Evolutionary conservation across 176 grass and related monocot species (phyloP).

Genomic region (Avena sativa): DNA sequence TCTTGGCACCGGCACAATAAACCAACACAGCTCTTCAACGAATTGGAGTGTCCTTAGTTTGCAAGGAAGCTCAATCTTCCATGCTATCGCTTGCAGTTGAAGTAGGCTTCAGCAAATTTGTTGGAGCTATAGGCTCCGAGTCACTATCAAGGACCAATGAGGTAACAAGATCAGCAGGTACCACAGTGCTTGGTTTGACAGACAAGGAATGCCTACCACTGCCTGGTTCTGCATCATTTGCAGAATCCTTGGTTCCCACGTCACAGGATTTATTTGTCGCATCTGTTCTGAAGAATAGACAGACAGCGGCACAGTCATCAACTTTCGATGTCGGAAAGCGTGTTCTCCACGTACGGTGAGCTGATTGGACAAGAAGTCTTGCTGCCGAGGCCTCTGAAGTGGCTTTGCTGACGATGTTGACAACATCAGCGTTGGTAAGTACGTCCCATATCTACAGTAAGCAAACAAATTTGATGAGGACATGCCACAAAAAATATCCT

Average conservation of each 20-base stretch:
- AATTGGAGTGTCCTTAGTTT: constrained; percentile 10
- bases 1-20: constrained; percentile 41
- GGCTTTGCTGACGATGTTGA: constrained; percentile 58
- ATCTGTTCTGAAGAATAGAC: constrained; percentile 72
- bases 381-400: constrained; percentile 59
- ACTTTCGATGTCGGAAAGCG: constrained; percentile 64
- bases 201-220: constrained; percentile 48
- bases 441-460: constrained; percentile 78
- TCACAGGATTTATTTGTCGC: constrained; percentile 31
- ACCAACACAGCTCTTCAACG: constrained; percentile 28
- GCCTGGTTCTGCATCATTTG: constrained; percentile 23
- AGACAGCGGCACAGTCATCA: constrained; percentile 78
- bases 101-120: constrained; percentile 31
- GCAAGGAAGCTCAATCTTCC: constrained; percentile 28
- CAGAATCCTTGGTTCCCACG: constrained; percentile 29
- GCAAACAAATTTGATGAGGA: constrained; percentile 3
- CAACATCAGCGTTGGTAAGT: constrained; percentile 67
- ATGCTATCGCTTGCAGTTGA: constrained; percentile 28
- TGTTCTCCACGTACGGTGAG: constrained; percentile 56
- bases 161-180: constrained; percentile 43
- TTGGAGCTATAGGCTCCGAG: constrained; percentile 19
- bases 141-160: constrained; percentile 29
- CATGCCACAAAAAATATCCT: constrained; percentile 22
- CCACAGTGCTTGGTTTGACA: constrained; percentile 41
- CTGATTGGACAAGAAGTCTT: constrained; percentile 62